phyloP scores from a whole-genome alignment of 768 basidiomycete species.

The Scleroderma bovista region DNA sequence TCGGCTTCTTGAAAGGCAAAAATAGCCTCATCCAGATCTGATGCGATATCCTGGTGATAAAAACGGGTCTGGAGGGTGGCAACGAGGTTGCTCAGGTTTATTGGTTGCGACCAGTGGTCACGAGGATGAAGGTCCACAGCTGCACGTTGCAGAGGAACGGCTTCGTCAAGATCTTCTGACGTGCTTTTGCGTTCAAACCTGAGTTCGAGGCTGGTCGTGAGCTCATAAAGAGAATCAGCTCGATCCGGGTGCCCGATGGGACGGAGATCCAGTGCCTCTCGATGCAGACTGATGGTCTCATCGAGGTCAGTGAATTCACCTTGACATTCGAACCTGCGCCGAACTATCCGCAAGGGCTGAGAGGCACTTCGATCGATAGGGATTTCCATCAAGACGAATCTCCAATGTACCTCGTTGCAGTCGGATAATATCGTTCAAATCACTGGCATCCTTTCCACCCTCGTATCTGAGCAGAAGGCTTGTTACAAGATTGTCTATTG shows the following conservation, averaged over 20 bases:
- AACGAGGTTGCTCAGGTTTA: constrained; percentile 9
- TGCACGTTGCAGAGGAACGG: constrained; percentile 12
- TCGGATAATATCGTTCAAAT: neutral
- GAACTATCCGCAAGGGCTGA: constrained; percentile 12
- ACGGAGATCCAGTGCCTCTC: constrained; percentile 6
- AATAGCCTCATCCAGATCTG: constrained; percentile 17
- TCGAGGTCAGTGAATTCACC: constrained; percentile 9
- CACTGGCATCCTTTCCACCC: constrained; percentile 4
- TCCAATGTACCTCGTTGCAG: neutral
- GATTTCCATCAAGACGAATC: neutral
- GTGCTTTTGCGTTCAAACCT: constrained; percentile 18
- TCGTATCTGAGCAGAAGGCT: constrained; percentile 14
- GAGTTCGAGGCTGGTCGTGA: constrained; percentile 9
- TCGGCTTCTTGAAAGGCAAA: constrained; percentile 9
- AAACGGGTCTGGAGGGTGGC: constrained; percentile 17
- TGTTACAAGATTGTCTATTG: constrained; percentile 8
- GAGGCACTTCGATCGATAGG: neutral
- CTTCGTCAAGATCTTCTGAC: constrained; percentile 19
- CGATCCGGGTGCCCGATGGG: constrained; percentile 1
- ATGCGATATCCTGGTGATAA: constrained; percentile 11
- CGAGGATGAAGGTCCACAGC: constrained; percentile 8
- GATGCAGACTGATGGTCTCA: constrained; percentile 8
- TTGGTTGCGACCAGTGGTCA: neutral
- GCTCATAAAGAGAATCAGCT: constrained; percentile 2
- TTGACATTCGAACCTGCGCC: constrained; percentile 11